phyloP scores from a whole-genome alignment of 2,329 filamentous ascomycete species.

The Pseudogymnoascus sp. region DNA sequence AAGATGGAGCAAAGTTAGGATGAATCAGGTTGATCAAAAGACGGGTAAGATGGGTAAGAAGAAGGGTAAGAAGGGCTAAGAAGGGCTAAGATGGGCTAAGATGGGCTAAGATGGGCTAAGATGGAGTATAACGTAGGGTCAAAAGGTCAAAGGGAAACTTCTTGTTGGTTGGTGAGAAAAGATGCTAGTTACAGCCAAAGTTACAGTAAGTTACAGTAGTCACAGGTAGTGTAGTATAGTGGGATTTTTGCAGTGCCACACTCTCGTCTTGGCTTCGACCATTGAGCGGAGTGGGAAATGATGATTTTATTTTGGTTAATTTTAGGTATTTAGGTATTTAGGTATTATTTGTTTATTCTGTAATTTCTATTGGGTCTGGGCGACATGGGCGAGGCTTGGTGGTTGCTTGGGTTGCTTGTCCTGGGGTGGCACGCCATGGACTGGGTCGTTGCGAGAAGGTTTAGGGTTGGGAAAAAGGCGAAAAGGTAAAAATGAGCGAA shows the following conservation, averaged over 20 bases:
- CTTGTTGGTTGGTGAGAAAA: background rate
- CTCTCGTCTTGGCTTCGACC: background rate
- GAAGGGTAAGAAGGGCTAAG: slow-evolving; percentile 50
- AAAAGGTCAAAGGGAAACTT: background rate
- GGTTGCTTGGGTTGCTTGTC: background rate
- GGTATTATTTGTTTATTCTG: background rate
- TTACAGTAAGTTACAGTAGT: background rate
- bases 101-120: slow-evolving; percentile 41
- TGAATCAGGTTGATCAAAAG: slow-evolving; percentile 29
- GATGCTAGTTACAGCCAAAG: too few relatives aligned
- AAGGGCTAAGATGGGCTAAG: slow-evolving; percentile 53
- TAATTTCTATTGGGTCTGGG: background rate
- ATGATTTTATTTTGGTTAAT: background rate
- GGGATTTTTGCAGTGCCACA: background rate
- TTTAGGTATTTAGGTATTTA: background rate
- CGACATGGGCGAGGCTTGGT: background rate
- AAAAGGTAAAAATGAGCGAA: background rate
- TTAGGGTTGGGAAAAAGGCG: background rate
- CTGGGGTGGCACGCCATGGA: background rate
- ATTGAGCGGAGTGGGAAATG: background rate
- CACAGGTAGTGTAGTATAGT: background rate
- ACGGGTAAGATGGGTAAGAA: slow-evolving; percentile 56
- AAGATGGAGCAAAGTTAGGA: background rate
- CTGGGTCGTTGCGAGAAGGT: background rate
- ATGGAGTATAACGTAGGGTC: background rate